Evolutionary conservation across 305 asterid genomes (phyloP).

Genomic region (Lippia alba): DNA sequence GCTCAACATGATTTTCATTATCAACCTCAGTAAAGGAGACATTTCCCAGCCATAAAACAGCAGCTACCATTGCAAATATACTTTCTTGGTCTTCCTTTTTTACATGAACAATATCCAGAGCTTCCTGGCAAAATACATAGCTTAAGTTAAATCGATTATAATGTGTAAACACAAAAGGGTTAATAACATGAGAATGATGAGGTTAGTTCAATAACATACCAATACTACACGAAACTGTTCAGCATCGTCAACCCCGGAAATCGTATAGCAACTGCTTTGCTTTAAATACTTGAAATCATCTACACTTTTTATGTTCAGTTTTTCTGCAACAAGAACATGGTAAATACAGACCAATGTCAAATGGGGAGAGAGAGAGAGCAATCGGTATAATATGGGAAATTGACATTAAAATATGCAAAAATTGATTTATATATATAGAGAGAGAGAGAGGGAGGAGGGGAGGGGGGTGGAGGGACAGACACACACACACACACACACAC

Average conservation of each 20-base stretch:
- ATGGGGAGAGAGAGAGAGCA: background rate
- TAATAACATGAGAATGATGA: constrained; percentile 21
- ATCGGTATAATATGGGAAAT: no score
- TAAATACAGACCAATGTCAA: constrained; percentile 21
- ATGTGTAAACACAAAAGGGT: background rate
- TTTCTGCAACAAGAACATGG: constrained; percentile 59
- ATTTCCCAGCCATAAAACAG: constrained; percentile 94
- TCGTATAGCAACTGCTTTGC: constrained; percentile 80
- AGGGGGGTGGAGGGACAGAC: no score
- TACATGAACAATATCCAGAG: constrained; percentile 88
- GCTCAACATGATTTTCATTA: constrained; percentile 91
- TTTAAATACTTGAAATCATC: constrained; percentile 77
- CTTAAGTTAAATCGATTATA: constrained; percentile 35
- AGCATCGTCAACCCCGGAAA: constrained; percentile 92
- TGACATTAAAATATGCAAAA: no score
- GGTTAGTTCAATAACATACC: constrained; percentile 43
- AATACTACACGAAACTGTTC: constrained; percentile 78
- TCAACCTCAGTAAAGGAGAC: constrained; percentile 74
- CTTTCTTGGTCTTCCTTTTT: constrained; percentile 87
- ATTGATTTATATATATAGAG: background rate
- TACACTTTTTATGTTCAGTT: constrained; percentile 67
- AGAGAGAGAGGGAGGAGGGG: background rate
- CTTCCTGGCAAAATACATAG: constrained; percentile 64
- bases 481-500: no score
- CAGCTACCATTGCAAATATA: constrained; percentile 93